Base-by-base conservation (phyloP, 257 asterid species). In the Forsythia suspensa region DNA sequence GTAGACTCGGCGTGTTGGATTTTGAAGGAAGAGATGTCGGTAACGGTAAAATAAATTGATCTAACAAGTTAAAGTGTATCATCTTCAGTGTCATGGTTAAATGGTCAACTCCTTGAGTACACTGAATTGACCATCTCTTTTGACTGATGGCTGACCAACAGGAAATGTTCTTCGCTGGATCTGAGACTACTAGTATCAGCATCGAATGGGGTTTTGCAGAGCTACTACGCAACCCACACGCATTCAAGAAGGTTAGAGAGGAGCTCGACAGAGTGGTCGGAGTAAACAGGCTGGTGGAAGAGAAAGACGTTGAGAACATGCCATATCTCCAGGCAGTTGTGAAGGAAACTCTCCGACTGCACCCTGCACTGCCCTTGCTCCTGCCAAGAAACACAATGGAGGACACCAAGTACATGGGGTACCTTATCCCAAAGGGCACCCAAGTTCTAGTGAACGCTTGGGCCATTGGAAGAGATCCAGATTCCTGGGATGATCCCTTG, bases 241-340 rank as follows among this genome's bases (percentile, higher is more conserved):
- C 59, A 7, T 52, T 72, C 59, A 36, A n/a, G 57, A 24, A 43
- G 40, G 9, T 72, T 3, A 44, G 59, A 72, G 76, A 72, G 20
- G 77, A 73, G 77, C 57, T 73, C 12, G 55, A 73, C 21, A 20
- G n/a, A 11, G 55, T 73, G 16, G 77, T 73, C 3, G 77, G 77
- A 20, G 18, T 15, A 48, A 16, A 73, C 40, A 48, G 44, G 43
- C 57, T 18, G 44, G 38, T 73, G 39, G 77, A 73, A 73, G 77
- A 73, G 61, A 73, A 57, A 46, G 77, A 48, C 46, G 43, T 73
- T 9, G 77, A 73, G 42, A 73, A 46, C 76, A 18, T 46, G 63
- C 76, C 76, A 24, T 73, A 43, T 44, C 59, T 73, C 20, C 76
- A 73, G 18, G 76, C 76, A 3, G 61, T 48, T 20, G 40, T 73